Evolutionary conservation across 2,329 filamentous ascomycete species (phyloP).

Genomic region (Fusarium goolgardi): DNA sequence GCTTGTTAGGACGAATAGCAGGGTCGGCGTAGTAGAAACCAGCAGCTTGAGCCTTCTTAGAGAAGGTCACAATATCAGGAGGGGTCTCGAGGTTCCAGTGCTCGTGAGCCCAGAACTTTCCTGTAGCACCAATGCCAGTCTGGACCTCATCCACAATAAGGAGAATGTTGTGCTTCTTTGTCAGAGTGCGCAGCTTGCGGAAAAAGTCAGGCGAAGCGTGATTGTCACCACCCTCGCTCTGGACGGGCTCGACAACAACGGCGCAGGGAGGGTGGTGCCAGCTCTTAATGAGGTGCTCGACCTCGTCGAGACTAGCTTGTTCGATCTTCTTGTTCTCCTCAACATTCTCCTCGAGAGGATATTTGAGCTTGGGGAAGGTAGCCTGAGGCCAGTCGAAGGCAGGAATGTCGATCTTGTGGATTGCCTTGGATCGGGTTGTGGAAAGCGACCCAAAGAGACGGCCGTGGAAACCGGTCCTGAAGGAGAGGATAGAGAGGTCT

Average conservation of each 20-base stretch:
- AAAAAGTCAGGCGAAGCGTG: conserved; percentile 91
- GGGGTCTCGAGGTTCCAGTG: conserved; percentile 86
- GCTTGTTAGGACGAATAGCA: conserved; percentile 86
- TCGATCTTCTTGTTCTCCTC: conserved; percentile 87
- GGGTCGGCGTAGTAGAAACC: conserved; percentile 91
- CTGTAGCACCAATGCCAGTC: conserved; percentile 91
- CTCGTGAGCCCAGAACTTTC: conserved; percentile 96
- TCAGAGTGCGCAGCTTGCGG: conserved; percentile 82
- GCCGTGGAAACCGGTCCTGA: conserved; percentile 90
- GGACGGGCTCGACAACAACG: conserved; percentile 88
- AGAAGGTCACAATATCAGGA: conserved; percentile 95
- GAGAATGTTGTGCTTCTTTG: conserved; percentile 79
- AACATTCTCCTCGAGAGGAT: conserved; percentile 82
- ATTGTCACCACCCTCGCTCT: conserved; percentile 95
- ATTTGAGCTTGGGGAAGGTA: conserved; percentile 85
- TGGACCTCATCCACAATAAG: conserved; percentile 96
- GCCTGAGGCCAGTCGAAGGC: conserved; percentile 96
- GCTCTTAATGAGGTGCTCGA: conserved; percentile 82
- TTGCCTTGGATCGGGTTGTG: conserved; percentile 90
- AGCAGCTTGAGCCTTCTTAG: conserved; percentile 93
- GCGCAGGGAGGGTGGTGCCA: conserved; percentile 85
- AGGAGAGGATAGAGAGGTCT: conserved; percentile 84
- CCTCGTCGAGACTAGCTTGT: conserved; percentile 82
- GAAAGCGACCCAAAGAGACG: conserved; percentile 88
- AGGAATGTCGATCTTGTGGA: conserved; percentile 95